These are phyloP conservation scores for Paramecium tetraurelia DNA, from an alignment of 73 alveolate genomes.

Conservation along the genomic window DNA sequence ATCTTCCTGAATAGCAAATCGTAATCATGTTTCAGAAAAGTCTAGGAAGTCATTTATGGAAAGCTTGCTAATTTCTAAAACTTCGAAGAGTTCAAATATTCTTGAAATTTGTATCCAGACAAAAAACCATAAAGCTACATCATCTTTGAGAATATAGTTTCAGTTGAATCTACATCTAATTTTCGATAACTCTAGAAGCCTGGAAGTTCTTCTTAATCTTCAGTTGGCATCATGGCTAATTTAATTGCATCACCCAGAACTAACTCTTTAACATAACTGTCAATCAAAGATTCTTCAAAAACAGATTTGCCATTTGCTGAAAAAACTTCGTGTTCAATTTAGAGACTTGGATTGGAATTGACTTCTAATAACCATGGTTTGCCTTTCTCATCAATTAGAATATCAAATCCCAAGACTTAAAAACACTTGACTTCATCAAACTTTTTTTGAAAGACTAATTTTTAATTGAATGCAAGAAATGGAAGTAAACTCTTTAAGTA, in stretches of 20 bases:
- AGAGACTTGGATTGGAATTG: constrained; percentile 85
- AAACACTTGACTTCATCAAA: constrained; percentile 65
- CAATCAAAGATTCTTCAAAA: constrained; percentile 61
- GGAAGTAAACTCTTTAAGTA: constrained; percentile 58
- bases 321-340: constrained; percentile 69
- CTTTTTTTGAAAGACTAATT: constrained; percentile 38
- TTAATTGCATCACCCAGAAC: constrained; percentile 72
- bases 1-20: constrained; percentile 55
- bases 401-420: constrained; percentile 85
- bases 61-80: constrained; percentile 24
- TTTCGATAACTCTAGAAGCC: neutral
- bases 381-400: constrained; percentile 75
- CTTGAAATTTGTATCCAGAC: constrained; percentile 52
- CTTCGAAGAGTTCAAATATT: constrained; percentile 46
- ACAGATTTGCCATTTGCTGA: constrained; percentile 63
- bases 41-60: constrained; percentile 26
- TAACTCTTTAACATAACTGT: constrained; percentile 67
- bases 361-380: constrained; percentile 88
- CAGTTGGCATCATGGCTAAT: constrained; percentile 42
- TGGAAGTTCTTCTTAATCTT: constrained; percentile 41
- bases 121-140: constrained; percentile 52
- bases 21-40: constrained; percentile 52
- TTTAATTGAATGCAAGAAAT: neutral
- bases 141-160: constrained; percentile 17
- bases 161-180: constrained; percentile 50